Base-by-base conservation (phyloP, 139 green algal genomes). In the Chlorella sp. region DNA sequence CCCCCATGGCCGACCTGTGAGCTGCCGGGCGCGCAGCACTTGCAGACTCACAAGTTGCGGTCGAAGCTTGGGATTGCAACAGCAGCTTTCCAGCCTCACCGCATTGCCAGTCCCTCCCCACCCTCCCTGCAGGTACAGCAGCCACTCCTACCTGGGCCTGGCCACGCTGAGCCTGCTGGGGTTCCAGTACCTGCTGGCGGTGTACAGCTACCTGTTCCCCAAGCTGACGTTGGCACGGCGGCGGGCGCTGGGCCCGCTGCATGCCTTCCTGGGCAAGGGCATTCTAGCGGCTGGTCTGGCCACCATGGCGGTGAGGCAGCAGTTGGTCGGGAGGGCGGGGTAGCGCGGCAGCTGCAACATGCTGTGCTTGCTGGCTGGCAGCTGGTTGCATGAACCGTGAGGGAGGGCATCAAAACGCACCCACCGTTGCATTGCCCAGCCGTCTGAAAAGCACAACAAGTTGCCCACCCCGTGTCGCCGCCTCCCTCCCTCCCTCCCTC, bases 1-100 rank as follows among this genome's bases (percentile, higher is more conserved):
- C 32, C 3, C 85, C 91, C 75, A 94, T 92, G 30, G 87, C 92
- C 0, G 88, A 97, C 80, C 86, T 95, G 25, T 96, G 95, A 71
- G 56, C 18, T 44, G 26, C 21, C 32, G 28, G 60, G 60, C 30
- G 44, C 11, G 44, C 30, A 23, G 23, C n/a, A n/a, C n/a, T n/a
- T n/a, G n/a, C n/a, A n/a, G n/a, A n/a, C n/a, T n/a, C n/a, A n/a
- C n/a, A n/a, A n/a, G n/a, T n/a, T n/a, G n/a, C n/a, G n/a, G n/a
- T n/a, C n/a, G n/a, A n/a, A n/a, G n/a, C n/a, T n/a, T n/a, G n/a
- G n/a, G n/a, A n/a, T 67, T 18, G 28, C 60, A 28, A 28, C 60
- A 16, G n/a, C 21, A 30, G 26, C 64, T 71, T 28, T 5, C 64
- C n/a, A 38, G 6, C 34, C n/a, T 4, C 28, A 39, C 69, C 65